Evolutionary conservation across 495 filamentous ascomycete species (phyloP), one percentile per base, ranked within the genome.

Genomic region (Daldinia childiae): DNA sequence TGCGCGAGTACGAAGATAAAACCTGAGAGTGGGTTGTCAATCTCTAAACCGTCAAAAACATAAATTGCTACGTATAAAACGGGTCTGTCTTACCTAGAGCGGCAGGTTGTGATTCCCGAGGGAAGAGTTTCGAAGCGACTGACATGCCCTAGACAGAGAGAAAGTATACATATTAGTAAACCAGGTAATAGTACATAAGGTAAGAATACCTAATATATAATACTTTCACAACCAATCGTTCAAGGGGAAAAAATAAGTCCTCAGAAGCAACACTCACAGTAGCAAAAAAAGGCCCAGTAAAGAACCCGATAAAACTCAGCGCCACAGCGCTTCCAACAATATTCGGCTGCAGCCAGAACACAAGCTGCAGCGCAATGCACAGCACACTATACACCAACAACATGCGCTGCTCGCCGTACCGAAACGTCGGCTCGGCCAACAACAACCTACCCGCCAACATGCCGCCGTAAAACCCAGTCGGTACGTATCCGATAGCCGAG

Each of bases 301-400:
- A 92, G 82, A 94, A 92, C 2, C 92, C 92, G 17, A 91, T 83
- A 7, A 93, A 76, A 17, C 87, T 83, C 38, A 93, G 84, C 15
- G 90, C 88, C 17, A 93, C 84, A 3, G 90, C 90, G 11, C 89
- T 91, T 38, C 90, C 88, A 71, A 90, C 87, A 77, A 93, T 91
- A 58, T 90, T 86, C 4, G 91, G 91, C 63, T 74, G 79, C 51
- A 86, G 58, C 87, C 86, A 88, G 55, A 92, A 87, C 2, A 92
- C 73, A 0, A 93, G 76, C 60, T 89, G 86, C 8, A 88, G 78
- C 0, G 71, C 89, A 9, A 88, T 81, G 21, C 84, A 83, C 5
- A 84, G 48, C 39, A 81, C 58, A 58, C 85, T 81, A 66, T 91
- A 92, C 11, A 81, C 41, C 15, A 84, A 76, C 9, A 87, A 68